phyloP scores from a whole-genome alignment of 2,329 filamentous ascomycete species.

The Microdochium paspali region DNA sequence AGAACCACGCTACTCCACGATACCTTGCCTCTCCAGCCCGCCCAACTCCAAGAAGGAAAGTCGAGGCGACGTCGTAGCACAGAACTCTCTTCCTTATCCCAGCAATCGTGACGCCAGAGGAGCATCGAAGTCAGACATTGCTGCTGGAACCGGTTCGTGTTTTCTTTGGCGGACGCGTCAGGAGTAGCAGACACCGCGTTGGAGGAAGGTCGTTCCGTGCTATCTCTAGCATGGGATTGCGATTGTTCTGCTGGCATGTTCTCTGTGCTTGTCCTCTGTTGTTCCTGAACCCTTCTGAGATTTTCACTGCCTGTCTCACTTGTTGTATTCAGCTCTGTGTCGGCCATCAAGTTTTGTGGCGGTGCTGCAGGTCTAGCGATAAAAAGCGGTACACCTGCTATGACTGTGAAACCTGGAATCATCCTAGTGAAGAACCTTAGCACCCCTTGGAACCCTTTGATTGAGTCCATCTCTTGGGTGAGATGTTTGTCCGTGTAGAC shows the following conservation, averaged over 20 bases:
- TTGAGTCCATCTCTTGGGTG: neutral
- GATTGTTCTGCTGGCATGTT: too few relatives aligned
- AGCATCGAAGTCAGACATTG: neutral
- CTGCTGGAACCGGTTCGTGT: neutral
- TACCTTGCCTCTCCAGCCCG: neutral
- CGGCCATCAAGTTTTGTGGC: neutral
- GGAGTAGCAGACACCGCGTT: too few relatives aligned
- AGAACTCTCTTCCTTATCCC: neutral
- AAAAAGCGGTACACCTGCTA: neutral
- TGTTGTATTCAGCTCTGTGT: too few relatives aligned
- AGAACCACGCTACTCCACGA: neutral
- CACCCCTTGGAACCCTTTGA: constrained; percentile 1
- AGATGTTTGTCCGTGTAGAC: constrained; percentile 2
- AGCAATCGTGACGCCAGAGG: neutral
- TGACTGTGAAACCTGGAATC: neutral
- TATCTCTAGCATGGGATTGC: too few relatives aligned
- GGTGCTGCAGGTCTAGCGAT: neutral
- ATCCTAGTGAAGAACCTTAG: neutral
- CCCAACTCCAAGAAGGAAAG: neutral
- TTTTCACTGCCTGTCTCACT: too few relatives aligned
- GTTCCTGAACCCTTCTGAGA: too few relatives aligned
- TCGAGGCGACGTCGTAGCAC: neutral
- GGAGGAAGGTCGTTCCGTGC: too few relatives aligned
- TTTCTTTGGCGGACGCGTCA: too few relatives aligned
- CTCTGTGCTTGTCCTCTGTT: too few relatives aligned